phyloP scores from a whole-genome alignment of 2,329 filamentous ascomycete genomes.

The Claviceps capensis region DNA sequence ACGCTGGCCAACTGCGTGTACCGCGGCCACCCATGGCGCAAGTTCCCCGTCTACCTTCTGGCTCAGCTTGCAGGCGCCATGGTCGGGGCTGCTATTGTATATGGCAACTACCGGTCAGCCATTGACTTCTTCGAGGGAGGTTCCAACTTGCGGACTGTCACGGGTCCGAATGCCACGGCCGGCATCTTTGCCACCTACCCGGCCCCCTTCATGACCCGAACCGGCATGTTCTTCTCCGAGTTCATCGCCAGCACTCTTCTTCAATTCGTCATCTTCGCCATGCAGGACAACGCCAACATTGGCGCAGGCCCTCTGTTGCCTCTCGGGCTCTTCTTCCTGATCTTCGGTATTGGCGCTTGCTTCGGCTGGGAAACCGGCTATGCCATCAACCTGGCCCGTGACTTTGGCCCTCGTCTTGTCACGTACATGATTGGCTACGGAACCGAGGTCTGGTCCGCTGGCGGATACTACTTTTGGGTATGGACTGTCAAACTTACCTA shows the following conservation, averaged over 20 bases:
- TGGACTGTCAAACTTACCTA: slow-evolving; percentile 6
- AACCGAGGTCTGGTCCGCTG: slow-evolving; percentile 49
- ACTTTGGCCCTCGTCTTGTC: slow-evolving; percentile 56
- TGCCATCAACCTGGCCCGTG: slow-evolving; percentile 59
- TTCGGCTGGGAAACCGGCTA: slow-evolving; percentile 69
- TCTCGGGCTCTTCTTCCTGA: slow-evolving; percentile 53
- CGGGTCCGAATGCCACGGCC: slow-evolving; percentile 44
- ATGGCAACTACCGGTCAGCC: slow-evolving; percentile 49
- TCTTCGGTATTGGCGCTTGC: slow-evolving; percentile 59
- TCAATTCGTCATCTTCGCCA: slow-evolving; percentile 58
- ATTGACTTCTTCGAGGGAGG: slow-evolving; percentile 52
- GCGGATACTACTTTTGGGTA: slow-evolving; percentile 62
- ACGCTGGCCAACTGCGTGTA: slow-evolving; percentile 57
- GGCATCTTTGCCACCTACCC: slow-evolving; percentile 66
- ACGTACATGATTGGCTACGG: slow-evolving; percentile 57
- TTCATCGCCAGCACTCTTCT: slow-evolving; percentile 54
- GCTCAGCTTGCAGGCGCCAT: slow-evolving; percentile 57
- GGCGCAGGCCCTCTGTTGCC: slow-evolving; percentile 44
- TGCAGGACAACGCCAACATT: slow-evolving; percentile 44
- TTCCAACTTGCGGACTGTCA: slow-evolving; percentile 46
- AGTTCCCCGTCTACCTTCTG: slow-evolving; percentile 53
- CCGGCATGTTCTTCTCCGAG: slow-evolving; percentile 58
- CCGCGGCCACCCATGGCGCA: slow-evolving; percentile 53
- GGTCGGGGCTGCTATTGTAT: slow-evolving; percentile 43
- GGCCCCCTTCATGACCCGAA: slow-evolving; percentile 48